Evolutionary conservation across 2,329 filamentous ascomycete species (phyloP).

Genomic region (Hymenoscyphus fraxineus): DNA sequence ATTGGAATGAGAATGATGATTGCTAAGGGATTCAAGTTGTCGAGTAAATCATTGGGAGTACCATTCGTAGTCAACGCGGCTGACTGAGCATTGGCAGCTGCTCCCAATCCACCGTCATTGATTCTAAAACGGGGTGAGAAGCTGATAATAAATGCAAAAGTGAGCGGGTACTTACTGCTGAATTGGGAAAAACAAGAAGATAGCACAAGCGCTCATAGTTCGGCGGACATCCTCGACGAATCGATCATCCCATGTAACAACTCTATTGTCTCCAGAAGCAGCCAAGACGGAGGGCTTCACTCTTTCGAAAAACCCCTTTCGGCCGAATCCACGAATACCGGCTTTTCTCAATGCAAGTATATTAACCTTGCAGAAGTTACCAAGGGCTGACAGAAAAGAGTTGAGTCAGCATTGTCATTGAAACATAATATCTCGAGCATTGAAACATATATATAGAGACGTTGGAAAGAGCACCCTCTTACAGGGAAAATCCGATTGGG

Average conservation of each 20-base stretch:
- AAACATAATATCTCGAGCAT: no score
- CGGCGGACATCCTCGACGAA: constrained; percentile 76
- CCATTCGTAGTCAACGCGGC: constrained; percentile 67
- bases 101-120: constrained; percentile 59
- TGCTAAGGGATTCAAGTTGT: constrained; percentile 73
- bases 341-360: constrained; percentile 57
- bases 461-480: no score
- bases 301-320: constrained; percentile 53
- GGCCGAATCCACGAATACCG: constrained; percentile 54
- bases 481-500: no score
- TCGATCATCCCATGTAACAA: constrained; percentile 66
- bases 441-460: no score
- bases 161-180: constrained; percentile 28
- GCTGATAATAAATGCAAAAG: neutral
- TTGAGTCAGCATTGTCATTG: no score
- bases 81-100: constrained; percentile 75
- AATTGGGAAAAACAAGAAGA: constrained; percentile 54
- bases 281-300: constrained; percentile 62
- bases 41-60: constrained; percentile 71
- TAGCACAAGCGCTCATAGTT: constrained; percentile 62
- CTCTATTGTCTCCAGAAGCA: constrained; percentile 42
- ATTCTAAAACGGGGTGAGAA: neutral
- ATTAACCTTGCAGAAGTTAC: constrained; percentile 61
- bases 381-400: constrained; percentile 43
- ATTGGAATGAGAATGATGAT: constrained; percentile 71